Evolutionary conservation across 1,284 basidiomycete species (phyloP).

Genomic region (Singerocomus inundabilis): DNA sequence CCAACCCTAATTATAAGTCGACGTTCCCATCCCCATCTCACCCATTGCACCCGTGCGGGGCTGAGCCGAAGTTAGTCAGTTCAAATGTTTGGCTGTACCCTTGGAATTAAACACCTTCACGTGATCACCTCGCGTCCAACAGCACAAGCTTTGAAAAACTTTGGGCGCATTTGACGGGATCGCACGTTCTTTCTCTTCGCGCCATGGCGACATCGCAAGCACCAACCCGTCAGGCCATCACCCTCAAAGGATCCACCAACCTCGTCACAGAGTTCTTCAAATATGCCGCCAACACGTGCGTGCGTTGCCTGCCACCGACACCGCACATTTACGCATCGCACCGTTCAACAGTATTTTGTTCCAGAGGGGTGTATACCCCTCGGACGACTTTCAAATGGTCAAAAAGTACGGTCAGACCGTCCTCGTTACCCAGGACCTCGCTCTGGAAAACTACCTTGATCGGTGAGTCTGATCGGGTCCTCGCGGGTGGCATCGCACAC

Average conservation of each 20-base stretch:
- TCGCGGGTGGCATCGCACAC: neutral
- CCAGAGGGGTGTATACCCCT: constrained; percentile 95
- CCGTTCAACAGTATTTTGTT: constrained; percentile 76
- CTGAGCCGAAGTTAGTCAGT: too few relatives aligned
- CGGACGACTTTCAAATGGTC: constrained; percentile 98
- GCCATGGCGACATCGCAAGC: constrained; percentile 60
- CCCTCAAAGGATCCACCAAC: constrained; percentile 91
- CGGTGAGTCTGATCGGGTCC: constrained; percentile 45
- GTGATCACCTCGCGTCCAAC: constrained; percentile 10
- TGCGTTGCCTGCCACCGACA: constrained; percentile 14
- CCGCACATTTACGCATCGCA: neutral
- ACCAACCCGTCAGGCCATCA: constrained; percentile 73
- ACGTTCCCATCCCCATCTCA: neutral
- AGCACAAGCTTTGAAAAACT: neutral
- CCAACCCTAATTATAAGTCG: neutral
- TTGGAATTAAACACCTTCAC: constrained; percentile 3
- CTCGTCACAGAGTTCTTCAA: constrained; percentile 99
- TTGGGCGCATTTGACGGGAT: neutral
- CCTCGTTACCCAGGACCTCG: constrained; percentile 90
- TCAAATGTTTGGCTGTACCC: neutral
- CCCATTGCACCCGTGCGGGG: too few relatives aligned
- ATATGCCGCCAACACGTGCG: constrained; percentile 92
- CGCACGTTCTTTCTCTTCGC: neutral
- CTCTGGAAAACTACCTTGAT: constrained; percentile 88
- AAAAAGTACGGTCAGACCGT: constrained; percentile 98